These are phyloP conservation scores for Phalaenopsis aphrodite DNA, from an alignment of 106 monocot species.

Conservation along the genomic window DNA sequence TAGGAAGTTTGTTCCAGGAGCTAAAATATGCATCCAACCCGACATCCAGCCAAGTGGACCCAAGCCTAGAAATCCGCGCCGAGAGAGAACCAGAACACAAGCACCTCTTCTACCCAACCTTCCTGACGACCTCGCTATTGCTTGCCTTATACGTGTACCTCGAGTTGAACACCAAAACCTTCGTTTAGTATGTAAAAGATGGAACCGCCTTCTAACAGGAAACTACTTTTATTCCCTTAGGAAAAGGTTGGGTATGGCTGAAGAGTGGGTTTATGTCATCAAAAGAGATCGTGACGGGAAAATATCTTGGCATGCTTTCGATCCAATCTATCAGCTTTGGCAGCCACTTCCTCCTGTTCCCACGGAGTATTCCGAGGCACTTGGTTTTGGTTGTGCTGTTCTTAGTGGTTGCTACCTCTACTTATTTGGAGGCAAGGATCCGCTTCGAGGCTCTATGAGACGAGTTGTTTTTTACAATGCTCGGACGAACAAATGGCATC, in stretches of 20 bases:
- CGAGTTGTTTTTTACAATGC: constrained; percentile 47
- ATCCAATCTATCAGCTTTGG: constrained; percentile 40
- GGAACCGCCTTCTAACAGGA: constrained; percentile 46
- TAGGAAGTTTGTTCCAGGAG: constrained; percentile 49
- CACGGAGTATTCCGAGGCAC: constrained; percentile 32
- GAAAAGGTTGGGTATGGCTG: constrained; percentile 37
- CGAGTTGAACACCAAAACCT: constrained; percentile 33
- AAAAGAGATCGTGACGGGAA: constrained; percentile 46
- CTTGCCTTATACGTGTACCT: constrained; percentile 45
- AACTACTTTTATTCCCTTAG: constrained; percentile 51
- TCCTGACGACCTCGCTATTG: constrained; percentile 52
- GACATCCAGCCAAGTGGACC: constrained; percentile 42
- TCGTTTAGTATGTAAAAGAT: constrained; percentile 38
- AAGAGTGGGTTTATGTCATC: constrained; percentile 49
- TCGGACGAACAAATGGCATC: constrained; percentile 48
- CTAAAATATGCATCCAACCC: constrained; percentile 46
- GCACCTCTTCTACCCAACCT: constrained; percentile 39
- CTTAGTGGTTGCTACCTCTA: constrained; percentile 45
- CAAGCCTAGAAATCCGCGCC: constrained; percentile 27
- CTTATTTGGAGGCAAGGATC: constrained; percentile 55
- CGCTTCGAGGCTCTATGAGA: constrained; percentile 39
- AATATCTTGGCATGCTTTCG: constrained; percentile 56
- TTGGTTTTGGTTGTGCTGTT: constrained; percentile 48
- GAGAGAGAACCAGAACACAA: constrained; percentile 38
- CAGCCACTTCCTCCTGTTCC: constrained; percentile 49